Conservation (phyloP, 75 land plant species). For the Picea sitchensis region DNA sequence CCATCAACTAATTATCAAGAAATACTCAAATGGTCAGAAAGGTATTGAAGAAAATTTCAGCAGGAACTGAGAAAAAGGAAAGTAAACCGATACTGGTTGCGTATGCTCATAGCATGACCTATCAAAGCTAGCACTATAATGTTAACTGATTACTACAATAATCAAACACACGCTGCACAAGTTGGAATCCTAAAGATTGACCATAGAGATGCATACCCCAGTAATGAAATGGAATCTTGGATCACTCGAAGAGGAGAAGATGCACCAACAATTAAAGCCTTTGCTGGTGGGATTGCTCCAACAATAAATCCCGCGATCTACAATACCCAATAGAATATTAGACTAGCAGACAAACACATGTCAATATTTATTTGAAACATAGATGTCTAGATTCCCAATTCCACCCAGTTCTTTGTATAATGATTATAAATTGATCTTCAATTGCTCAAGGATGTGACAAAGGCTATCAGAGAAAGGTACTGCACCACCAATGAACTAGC, state of each 20-base stretch:
- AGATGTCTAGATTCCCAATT: background rate
- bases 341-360: background rate
- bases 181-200: background rate
- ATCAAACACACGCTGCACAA: too few species aligned
- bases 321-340: background rate
- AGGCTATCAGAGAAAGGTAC: too few species aligned
- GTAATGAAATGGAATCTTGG: constrained; percentile 46
- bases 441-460: too few species aligned
- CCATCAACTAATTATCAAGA: too few species aligned
- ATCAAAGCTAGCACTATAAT: too few species aligned
- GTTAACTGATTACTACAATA: too few species aligned
- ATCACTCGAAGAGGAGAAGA: constrained; percentile 60
- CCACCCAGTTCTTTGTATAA: too few species aligned
- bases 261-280: constrained; percentile 47
- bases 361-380: background rate
- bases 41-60: background rate
- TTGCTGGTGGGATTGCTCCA: constrained; percentile 52
- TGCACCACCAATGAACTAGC: too few species aligned
- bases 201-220: constrained; percentile 42
- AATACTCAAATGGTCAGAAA: background rate
- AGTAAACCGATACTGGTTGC: background rate
- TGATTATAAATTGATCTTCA: too few species aligned
- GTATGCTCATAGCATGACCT: too few species aligned
- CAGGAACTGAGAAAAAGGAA: background rate
- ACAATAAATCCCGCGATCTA: constrained; percentile 67